phyloP scores from a whole-genome alignment of 352 stramenopile species.

The Aphanomyces euteiches region DNA sequence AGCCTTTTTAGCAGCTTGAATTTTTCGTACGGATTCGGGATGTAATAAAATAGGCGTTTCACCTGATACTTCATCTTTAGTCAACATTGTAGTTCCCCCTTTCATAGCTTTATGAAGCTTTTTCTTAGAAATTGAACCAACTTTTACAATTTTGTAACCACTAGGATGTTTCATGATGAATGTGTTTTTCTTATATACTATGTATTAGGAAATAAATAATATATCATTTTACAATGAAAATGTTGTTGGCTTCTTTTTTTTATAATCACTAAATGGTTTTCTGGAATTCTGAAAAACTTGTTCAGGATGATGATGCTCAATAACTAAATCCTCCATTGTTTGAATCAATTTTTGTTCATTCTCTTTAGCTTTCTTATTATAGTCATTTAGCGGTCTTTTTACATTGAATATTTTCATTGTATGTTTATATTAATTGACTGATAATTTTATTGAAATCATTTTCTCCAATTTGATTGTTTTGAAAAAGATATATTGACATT shows the following conservation, averaged over 20 bases:
- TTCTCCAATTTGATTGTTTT: background rate
- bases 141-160: constrained; percentile 3
- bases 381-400: background rate
- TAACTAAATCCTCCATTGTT: background rate
- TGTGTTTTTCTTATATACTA: background rate
- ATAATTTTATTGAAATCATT: background rate
- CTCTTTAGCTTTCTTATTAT: background rate
- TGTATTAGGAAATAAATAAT: background rate
- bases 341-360: constrained; percentile 3
- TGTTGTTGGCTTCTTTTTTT: too few species aligned
- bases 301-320: background rate
- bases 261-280: too few species aligned
- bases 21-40: too few species aligned
- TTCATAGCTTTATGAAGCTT: background rate
- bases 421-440: background rate
- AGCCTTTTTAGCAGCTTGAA: background rate
- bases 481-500: background rate
- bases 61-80: background rate
- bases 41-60: background rate
- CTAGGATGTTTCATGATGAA: background rate
- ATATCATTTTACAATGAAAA: background rate
- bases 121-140: background rate
- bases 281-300: too few species aligned
- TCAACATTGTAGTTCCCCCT: background rate
- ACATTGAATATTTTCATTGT: background rate